These are phyloP conservation scores for Amphicarpaea edgeworthii DNA, from an alignment of 306 rosid genomes.

Conservation along the genomic window DNA sequence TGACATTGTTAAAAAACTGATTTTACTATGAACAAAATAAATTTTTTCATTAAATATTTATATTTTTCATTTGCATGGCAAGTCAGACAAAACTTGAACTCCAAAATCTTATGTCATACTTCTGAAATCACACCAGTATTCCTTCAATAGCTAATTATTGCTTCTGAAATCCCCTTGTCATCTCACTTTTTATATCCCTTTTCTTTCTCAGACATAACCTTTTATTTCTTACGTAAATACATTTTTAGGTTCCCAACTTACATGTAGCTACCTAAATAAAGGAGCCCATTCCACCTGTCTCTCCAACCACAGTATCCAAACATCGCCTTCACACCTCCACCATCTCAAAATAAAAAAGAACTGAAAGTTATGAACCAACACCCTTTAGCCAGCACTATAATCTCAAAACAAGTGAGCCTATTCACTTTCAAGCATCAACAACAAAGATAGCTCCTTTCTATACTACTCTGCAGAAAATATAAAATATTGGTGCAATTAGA, in stretches of 20 bases:
- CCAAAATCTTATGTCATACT: constrained; percentile 1
- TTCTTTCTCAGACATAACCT: background rate
- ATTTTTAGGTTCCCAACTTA: background rate
- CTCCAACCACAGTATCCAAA: background rate
- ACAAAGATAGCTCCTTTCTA: constrained; percentile 13
- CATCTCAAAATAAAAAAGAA: too few relatives aligned
- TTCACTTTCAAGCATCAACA: constrained; percentile 38
- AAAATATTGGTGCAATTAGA: constrained; percentile 31
- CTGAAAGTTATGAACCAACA: too few relatives aligned
- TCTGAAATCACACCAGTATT: background rate
- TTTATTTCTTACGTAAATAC: background rate
- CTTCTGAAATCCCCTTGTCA: too few relatives aligned
- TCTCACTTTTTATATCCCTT: background rate
- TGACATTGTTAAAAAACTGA: background rate
- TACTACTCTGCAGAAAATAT: background rate
- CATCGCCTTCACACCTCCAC: too few relatives aligned
- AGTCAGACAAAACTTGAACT: constrained; percentile 9
- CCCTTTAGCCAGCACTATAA: too few relatives aligned
- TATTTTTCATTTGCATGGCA: background rate
- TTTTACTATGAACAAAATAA: background rate
- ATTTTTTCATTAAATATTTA: background rate
- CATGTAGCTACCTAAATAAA: background rate
- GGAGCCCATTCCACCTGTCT: background rate
- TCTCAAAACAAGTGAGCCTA: background rate
- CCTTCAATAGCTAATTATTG: too few relatives aligned